Evolutionary conservation across 2,329 filamentous ascomycete species (phyloP).

Genomic region (Madurella mycetomatis): DNA sequence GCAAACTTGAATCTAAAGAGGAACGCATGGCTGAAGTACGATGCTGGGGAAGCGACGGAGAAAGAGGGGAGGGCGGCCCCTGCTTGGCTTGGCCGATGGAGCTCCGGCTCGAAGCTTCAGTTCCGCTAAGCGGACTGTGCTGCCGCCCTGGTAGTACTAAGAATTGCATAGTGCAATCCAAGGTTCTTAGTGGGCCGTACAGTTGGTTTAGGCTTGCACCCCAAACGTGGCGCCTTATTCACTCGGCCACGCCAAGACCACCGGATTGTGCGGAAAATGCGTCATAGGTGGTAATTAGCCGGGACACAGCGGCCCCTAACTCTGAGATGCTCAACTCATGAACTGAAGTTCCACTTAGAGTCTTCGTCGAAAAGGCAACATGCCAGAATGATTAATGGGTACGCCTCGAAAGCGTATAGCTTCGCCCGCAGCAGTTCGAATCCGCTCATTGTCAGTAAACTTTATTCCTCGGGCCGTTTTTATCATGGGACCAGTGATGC

Average conservation of each 20-base stretch:
- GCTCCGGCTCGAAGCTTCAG: background rate
- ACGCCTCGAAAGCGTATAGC: slow-evolving; percentile 23
- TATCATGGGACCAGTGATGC: background rate
- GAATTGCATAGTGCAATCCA: too few relatives aligned
- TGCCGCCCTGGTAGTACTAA: too few relatives aligned
- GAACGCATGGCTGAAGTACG: background rate
- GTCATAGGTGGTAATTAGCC: slow-evolving; percentile 7
- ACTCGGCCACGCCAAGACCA: too few relatives aligned
- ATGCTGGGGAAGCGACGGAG: background rate
- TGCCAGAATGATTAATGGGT: slow-evolving; percentile 24
- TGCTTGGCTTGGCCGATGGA: slow-evolving; percentile 3
- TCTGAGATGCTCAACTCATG: background rate
- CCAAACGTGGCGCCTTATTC: too few relatives aligned
- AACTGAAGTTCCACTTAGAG: background rate
- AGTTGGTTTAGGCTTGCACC: too few relatives aligned
- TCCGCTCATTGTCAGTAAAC: slow-evolving; percentile 19
- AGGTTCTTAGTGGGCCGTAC: too few relatives aligned
- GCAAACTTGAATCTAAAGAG: background rate
- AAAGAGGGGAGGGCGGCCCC: background rate
- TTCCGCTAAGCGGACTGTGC: too few relatives aligned
- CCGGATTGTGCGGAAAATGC: background rate
- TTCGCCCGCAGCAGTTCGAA: slow-evolving; percentile 22
- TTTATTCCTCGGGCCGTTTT: slow-evolving; percentile 1
- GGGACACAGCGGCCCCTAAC: background rate
- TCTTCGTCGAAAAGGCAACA: slow-evolving; percentile 15